phyloP scores from a whole-genome alignment of 2,329 filamentous ascomycete species.

The Sporothrix brunneoviolacea region DNA sequence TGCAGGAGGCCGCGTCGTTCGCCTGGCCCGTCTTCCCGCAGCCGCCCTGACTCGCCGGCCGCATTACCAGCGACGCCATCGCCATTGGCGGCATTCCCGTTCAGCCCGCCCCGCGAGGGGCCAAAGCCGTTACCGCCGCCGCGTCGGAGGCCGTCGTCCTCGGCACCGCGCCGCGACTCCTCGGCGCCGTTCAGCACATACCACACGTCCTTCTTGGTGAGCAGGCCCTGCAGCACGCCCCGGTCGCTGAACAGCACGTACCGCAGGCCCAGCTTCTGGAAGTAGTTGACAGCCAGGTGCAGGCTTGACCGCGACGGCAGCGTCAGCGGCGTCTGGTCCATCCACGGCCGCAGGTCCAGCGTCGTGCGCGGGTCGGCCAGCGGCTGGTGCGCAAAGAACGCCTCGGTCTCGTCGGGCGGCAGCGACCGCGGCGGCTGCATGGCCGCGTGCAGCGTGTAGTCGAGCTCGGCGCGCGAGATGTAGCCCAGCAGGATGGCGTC shows the following conservation, averaged over 20 bases:
- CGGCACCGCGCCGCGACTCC: slow-evolving; percentile 42
- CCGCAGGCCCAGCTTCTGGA: slow-evolving; percentile 85
- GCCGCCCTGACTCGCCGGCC: slow-evolving; percentile 27
- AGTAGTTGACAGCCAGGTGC: slow-evolving; percentile 83
- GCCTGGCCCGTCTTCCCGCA: slow-evolving; percentile 31
- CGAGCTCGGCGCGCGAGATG: slow-evolving; percentile 84
- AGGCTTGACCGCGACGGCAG: slow-evolving; percentile 70
- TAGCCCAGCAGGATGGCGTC: slow-evolving; percentile 82
- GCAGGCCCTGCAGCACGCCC: slow-evolving; percentile 71
- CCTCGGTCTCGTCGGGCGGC: slow-evolving; percentile 64
- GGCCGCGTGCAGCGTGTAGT: slow-evolving; percentile 67
- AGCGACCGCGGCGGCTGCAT: slow-evolving; percentile 51
- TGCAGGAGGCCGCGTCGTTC: slow-evolving; percentile 39
- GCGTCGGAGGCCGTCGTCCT: neutral
- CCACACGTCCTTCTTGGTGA: slow-evolving; percentile 98
- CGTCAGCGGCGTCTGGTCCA: slow-evolving; percentile 97
- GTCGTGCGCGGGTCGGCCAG: slow-evolving; percentile 70
- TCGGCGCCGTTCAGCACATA: slow-evolving; percentile 78
- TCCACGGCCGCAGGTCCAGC: slow-evolving; percentile 90
- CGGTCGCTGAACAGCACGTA: slow-evolving; percentile 84
- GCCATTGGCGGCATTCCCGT: too few species aligned
- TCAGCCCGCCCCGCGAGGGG: too few species aligned
- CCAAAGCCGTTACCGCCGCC: neutral
- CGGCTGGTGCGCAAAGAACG: slow-evolving; percentile 74
- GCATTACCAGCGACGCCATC: too few species aligned